Conservation (phyloP, 352 stramenopile species). For the Phytophthora pistaciae region DNA sequence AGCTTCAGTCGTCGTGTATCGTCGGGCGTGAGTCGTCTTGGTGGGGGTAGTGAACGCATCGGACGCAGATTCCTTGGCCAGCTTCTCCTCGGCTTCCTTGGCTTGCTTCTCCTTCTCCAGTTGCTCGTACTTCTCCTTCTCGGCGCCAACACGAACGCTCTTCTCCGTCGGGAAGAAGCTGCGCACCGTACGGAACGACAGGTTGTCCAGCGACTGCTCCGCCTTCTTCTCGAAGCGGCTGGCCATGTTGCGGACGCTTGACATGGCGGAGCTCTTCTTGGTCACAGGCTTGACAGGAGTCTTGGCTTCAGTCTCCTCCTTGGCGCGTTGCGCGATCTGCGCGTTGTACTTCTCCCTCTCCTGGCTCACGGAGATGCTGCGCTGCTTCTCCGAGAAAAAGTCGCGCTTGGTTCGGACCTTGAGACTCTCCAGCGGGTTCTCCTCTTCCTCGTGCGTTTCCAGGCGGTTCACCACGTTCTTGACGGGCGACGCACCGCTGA, state of each 20-base stretch:
- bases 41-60: constrained; percentile 19
- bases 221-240: constrained; percentile 57
- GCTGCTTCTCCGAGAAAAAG: constrained; percentile 58
- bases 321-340: constrained; percentile 20
- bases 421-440: constrained; percentile 55
- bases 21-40: constrained; percentile 18
- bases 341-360: constrained; percentile 52
- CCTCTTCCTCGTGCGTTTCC: constrained; percentile 52
- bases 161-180: constrained; percentile 64
- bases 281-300: constrained; percentile 17
- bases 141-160: constrained; percentile 52
- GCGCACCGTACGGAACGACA: constrained; percentile 62
- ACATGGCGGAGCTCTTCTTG: constrained; percentile 39
- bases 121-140: constrained; percentile 64
- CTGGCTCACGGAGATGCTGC: constrained; percentile 41
- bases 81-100: constrained; percentile 37
- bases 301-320: constrained; percentile 33
- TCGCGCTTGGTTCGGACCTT: constrained; percentile 65
- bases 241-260: constrained; percentile 52
- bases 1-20: constrained; percentile 19
- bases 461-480: constrained; percentile 65
- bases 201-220: constrained; percentile 52
- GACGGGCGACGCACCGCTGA: constrained; percentile 40
- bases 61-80: not conserved
- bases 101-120: constrained; percentile 54